Conservation (phyloP, 2,329 filamentous ascomycete species). For the Lachnellula occidentalis region DNA sequence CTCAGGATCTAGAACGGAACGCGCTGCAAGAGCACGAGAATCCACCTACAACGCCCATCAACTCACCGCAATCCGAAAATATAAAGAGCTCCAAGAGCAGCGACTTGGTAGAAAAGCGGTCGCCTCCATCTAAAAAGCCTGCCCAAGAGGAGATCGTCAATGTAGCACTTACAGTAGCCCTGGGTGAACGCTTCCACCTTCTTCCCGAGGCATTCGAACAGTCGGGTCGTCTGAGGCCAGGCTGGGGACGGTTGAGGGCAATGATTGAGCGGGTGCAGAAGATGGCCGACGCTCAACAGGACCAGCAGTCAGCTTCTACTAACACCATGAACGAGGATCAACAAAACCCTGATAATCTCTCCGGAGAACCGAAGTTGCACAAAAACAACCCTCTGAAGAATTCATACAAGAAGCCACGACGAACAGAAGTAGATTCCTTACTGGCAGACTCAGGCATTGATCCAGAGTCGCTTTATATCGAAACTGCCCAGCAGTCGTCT, state of each 20-base stretch:
- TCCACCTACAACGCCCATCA: background rate
- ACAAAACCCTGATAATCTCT: too few species aligned
- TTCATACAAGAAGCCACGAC: too few species aligned
- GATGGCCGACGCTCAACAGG: too few species aligned
- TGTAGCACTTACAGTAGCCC: background rate
- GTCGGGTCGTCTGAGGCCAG: too few species aligned
- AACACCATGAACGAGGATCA: too few species aligned
- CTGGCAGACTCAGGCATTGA: background rate
- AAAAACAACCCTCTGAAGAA: too few species aligned
- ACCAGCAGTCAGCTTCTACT: too few species aligned
- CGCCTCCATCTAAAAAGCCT: background rate
- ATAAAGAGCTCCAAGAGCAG: background rate
- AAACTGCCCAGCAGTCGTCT: background rate
- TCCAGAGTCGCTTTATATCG: background rate
- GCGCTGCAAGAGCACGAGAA: background rate
- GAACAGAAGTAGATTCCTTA: background rate
- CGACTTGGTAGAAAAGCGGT: background rate
- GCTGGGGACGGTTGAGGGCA: too few species aligned
- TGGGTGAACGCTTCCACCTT: too few species aligned
- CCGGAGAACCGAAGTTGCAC: too few species aligned
- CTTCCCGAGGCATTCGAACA: too few species aligned
- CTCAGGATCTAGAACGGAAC: background rate
- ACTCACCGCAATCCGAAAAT: background rate
- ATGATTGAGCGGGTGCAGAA: too few species aligned
- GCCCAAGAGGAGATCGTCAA: background rate